Evolutionary conservation across 805 yeast genomes (phyloP).

Genomic region (Wickerhamiella spandovensis): DNA sequence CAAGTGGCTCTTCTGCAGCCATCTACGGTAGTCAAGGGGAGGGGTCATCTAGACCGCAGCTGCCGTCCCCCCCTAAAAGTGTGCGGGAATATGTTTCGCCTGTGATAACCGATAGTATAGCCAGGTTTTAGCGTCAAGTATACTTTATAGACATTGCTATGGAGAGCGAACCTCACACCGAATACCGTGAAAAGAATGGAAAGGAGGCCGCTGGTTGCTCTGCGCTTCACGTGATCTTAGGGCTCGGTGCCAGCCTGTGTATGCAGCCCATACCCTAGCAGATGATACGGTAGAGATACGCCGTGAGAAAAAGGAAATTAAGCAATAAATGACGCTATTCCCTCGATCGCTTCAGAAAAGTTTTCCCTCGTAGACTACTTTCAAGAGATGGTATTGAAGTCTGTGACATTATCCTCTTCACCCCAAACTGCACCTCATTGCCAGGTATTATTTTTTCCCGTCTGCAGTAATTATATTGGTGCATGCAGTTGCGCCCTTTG

Average conservation of each 20-base stretch:
- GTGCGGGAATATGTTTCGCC: background rate
- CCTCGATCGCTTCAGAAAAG: no score
- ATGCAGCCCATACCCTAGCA: background rate
- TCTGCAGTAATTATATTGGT: background rate
- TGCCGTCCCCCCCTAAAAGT: background rate
- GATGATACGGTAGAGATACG: background rate
- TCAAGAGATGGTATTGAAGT: no score
- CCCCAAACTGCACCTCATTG: no score
- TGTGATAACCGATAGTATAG: no score
- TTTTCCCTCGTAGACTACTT: no score
- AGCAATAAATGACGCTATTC: background rate
- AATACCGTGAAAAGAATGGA: no score
- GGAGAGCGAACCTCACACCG: no score
- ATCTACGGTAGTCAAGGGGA: background rate
- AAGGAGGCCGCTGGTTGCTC: background rate
- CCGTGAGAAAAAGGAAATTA: background rate
- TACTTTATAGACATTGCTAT: background rate
- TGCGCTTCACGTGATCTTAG: background rate
- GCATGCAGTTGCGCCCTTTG: background rate
- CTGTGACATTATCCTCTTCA: no score
- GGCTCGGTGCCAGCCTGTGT: background rate
- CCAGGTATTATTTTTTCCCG: background rate
- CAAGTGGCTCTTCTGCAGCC: background rate
- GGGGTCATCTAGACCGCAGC: background rate
- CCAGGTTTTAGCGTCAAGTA: background rate